A percentile compares a stretch with the other conserved stretches of the same genome.
These are phyloP conservation scores for Solanum pimpinellifolium DNA, from an alignment of 257 asterid species.

Conservation along the genomic window DNA sequence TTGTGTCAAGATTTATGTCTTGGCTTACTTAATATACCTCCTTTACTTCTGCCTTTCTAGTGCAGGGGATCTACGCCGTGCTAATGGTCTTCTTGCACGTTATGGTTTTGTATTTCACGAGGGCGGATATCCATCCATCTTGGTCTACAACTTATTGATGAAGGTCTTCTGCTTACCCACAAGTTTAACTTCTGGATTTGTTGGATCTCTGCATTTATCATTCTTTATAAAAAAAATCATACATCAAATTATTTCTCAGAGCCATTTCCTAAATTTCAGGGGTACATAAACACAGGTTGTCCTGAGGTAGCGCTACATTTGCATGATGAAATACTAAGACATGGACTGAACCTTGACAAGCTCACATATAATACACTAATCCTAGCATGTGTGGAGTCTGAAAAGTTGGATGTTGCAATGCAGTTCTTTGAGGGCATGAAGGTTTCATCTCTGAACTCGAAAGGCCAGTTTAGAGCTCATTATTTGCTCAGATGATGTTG, in stretches of 20 bases:
- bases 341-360: conserved; percentile 44
- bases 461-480: conserved; percentile 57
- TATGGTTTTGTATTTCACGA: conserved; percentile 44
- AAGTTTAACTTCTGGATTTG: neutral
- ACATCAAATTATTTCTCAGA: neutral
- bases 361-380: conserved; percentile 57
- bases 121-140: conserved; percentile 38
- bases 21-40: conserved; percentile 24
- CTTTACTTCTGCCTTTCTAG: conserved; percentile 29
- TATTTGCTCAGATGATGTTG: conserved; percentile 8
- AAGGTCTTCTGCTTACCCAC: conserved; percentile 25
- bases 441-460: conserved; percentile 45
- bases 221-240: neutral
- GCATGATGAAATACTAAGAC: conserved; percentile 44
- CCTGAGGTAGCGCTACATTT: conserved; percentile 44
- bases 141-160: conserved; percentile 52
- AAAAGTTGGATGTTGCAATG: conserved; percentile 39
- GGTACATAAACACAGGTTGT: conserved; percentile 42
- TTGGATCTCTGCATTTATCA: neutral
- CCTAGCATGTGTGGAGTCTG: conserved; percentile 47
- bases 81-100: conserved; percentile 73
- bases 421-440: conserved; percentile 48
- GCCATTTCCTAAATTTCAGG: conserved; percentile 27
- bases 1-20: neutral
- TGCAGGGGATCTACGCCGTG: conserved; percentile 85